A percentile compares a stretch with the other conserved stretches of the same genome.
phyloP scores from a whole-genome alignment of 2,329 filamentous ascomycete species.

The Mycogone perniciosa region DNA sequence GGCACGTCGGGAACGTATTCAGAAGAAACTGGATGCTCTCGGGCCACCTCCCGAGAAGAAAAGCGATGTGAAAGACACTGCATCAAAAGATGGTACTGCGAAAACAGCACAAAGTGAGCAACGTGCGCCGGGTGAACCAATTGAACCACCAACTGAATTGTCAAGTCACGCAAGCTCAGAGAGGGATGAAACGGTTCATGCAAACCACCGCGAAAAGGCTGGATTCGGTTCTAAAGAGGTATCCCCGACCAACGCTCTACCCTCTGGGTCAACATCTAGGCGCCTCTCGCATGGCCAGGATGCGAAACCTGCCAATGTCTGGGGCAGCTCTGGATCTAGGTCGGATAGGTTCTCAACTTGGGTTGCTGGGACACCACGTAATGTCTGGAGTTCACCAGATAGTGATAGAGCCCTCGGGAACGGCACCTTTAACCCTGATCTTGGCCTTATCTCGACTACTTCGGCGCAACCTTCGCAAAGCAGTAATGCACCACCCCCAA shows the following conservation, averaged over 20 bases:
- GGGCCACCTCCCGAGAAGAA: conserved; percentile 58
- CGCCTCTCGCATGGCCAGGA: conserved; percentile 29
- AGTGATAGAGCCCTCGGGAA: conserved; percentile 69
- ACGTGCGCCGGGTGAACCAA: conserved; percentile 19
- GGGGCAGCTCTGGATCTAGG: conserved; percentile 34
- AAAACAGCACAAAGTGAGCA: conserved; percentile 31
- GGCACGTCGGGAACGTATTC: conserved; percentile 63
- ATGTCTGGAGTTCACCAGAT: conserved; percentile 71
- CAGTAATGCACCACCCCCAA: conserved; percentile 39
- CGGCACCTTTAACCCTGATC: conserved; percentile 64
- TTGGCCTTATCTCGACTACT: conserved; percentile 43
- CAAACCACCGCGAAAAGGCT: conserved; percentile 3
- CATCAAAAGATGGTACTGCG: conserved; percentile 35
- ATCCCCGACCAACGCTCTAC: conserved; percentile 14
- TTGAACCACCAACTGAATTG: conserved; percentile 13
- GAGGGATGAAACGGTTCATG: conserved; percentile 1
- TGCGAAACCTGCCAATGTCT: conserved; percentile 27
- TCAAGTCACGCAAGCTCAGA: conserved; percentile 7
- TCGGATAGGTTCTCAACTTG: conserved; percentile 47
- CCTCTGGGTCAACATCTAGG: conserved; percentile 18
- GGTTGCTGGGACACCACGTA: conserved; percentile 43
- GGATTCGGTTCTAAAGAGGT: conserved; percentile 9
- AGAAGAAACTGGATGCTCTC: conserved; percentile 64
- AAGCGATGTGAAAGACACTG: conserved; percentile 45
- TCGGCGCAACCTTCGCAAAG: conserved; percentile 26